Evolutionary conservation across 2,329 filamentous ascomycete genomes (phyloP), one percentile per base, ranked within the genome.

Genomic region (Xylaria sp.): DNA sequence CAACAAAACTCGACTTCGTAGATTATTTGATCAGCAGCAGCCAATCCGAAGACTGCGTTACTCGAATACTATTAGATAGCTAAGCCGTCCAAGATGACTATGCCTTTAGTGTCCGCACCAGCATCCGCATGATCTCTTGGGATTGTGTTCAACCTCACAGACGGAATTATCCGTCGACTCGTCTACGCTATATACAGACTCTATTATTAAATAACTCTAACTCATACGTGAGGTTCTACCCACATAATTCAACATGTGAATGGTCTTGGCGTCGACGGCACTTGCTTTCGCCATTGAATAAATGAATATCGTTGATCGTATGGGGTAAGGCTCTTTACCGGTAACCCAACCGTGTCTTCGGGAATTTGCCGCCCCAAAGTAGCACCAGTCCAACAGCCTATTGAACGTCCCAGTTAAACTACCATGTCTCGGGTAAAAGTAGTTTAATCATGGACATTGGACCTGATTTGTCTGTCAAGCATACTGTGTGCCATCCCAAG

Each of bases 351-450:
- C 66, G 54, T 59, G 17, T 58, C 31, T 53, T 66, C 56, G 67
- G 63, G 62, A 54, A 74, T 65, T 66, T 73, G 70, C 70, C 73
- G 73, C 63, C 49, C 51, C 46, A 44, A 63, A 57, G 33, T 53
- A 46, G 57, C 48, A 65, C 17, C 28, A 58, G 56, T 40, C 51
- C 65, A 68, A 48, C 63, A 44, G 63, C 61, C 65, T 71, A 71
- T 65, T 57, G 53, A 42, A 61, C 57, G 59, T 40, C 23, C 44
- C 54, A 63, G 53, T 63, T 70, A 65, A 66, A 74, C 66, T 36
- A 61, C 70, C 68, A 72, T 74, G 69, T 71, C 65, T 6, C 74
- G 71, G 74, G 70, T 63, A 74, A 75, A 76, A 74, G 70, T 59
- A 63, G 9, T 66, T 69, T 72, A 69, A 71, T 72, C 69, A 70